Evolutionary conservation across 2,329 filamentous ascomycete genomes (phyloP).

Genomic region (Fusarium lateritium): DNA sequence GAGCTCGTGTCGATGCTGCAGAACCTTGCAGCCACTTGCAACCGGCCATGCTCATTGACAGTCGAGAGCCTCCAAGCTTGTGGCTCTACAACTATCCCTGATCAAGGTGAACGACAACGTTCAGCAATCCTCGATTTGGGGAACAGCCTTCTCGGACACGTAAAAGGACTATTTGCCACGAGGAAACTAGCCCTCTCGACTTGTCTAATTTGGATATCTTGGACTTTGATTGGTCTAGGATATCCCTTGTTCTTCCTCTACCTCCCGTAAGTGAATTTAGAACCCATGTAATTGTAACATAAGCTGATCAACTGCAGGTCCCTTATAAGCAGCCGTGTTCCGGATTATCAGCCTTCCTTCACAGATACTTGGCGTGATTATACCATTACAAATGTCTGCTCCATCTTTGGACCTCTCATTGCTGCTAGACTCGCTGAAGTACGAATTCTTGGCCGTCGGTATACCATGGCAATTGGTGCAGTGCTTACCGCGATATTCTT

Average conservation of each 20-base stretch:
- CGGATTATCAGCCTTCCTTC: not conserved
- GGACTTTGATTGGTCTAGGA: too few relatives aligned
- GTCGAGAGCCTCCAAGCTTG: not conserved
- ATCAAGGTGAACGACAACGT: not conserved
- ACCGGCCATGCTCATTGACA: not conserved
- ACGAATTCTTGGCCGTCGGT: not conserved
- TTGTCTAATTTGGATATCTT: too few relatives aligned
- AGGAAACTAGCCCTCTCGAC: too few relatives aligned
- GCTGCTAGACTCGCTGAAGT: not conserved
- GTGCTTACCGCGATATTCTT: not conserved
- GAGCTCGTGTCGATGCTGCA: not conserved
- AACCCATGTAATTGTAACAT: too few relatives aligned
- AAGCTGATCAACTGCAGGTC: not conserved
- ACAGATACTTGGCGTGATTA: constrained; percentile 2
- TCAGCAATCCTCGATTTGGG: not conserved
- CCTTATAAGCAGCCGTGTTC: constrained; percentile 5
- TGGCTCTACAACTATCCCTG: not conserved
- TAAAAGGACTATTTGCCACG: too few relatives aligned
- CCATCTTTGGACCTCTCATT: not conserved
- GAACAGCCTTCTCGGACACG: not conserved
- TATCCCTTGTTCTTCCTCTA: too few relatives aligned
- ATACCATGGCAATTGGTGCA: not conserved
- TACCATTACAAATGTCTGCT: not conserved
- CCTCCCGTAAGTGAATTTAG: too few relatives aligned
- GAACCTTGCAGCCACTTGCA: not conserved